A percentile compares a stretch with the other conserved stretches of the same genome.
Conservation (phyloP, 2,329 filamentous ascomycete genomes). For the Stromatinia cepivora region DNA sequence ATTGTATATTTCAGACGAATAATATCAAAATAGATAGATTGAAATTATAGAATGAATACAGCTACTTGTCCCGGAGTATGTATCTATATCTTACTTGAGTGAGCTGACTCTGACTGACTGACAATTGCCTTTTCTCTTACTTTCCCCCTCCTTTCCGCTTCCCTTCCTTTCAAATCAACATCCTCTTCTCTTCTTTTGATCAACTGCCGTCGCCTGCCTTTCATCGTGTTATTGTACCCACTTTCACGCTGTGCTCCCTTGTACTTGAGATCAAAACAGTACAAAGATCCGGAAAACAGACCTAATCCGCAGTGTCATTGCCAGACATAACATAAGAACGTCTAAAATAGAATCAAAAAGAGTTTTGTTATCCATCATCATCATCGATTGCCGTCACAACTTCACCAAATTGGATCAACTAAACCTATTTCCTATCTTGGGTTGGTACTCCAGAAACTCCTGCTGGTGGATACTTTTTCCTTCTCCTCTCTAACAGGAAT, state of each 20-base stretch:
- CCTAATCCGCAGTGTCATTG: constrained; percentile 2
- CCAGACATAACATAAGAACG: neutral
- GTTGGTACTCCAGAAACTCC: constrained; percentile 9
- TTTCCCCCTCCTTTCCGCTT: neutral
- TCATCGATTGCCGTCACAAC: constrained; percentile 3
- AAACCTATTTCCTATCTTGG: constrained; percentile 5
- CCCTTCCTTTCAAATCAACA: neutral
- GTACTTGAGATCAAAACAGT: constrained; percentile 9
- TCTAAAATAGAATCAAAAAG: constrained; percentile 9
- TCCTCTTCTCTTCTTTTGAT: neutral
- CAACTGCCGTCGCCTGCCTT: constrained; percentile 5
- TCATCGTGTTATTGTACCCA: constrained; percentile 12
- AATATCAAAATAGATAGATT: neutral
- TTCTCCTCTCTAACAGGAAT: neutral
- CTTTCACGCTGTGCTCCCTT: constrained; percentile 12
- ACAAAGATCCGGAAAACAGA: constrained; percentile 12
- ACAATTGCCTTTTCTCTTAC: neutral
- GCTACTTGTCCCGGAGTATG: neutral
- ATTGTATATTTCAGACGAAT: neutral
- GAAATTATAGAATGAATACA: neutral
- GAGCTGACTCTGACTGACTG: constrained; percentile 5
- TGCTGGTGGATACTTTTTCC: neutral
- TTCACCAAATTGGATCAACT: constrained; percentile 8
- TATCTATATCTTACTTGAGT: constrained; percentile 8
- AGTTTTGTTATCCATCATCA: neutral